phyloP scores from a whole-genome alignment of 495 filamentous ascomycete species.

The Chaetomium cochliodes region DNA sequence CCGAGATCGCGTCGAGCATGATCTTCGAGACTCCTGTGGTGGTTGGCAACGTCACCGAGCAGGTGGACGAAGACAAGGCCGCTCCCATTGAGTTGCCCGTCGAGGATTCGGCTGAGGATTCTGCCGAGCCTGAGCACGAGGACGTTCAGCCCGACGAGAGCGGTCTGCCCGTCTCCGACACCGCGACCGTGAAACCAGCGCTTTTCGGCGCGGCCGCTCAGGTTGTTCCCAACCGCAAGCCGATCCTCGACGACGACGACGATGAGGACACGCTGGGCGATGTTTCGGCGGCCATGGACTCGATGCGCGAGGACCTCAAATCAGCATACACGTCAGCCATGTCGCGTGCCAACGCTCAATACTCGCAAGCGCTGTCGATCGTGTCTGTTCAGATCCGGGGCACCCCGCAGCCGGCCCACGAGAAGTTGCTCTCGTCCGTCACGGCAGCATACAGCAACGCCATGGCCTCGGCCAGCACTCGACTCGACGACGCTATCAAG shows the following conservation, averaged over 20 bases:
- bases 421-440: constrained; percentile 63
- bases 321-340: constrained; percentile 62
- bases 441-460: constrained; percentile 68
- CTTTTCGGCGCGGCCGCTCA: constrained; percentile 48
- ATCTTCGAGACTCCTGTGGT: constrained; percentile 31
- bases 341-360: constrained; percentile 59
- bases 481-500: constrained; percentile 50
- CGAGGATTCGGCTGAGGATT: constrained; percentile 6
- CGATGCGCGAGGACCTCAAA: constrained; percentile 50
- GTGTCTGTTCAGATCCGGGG: constrained; percentile 66
- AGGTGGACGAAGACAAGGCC: constrained; percentile 20
- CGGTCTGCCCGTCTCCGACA: constrained; percentile 11
- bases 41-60: constrained; percentile 30
- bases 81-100: neutral
- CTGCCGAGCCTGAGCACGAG: neutral
- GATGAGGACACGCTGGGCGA: constrained; percentile 42
- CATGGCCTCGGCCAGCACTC: constrained; percentile 58
- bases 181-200: constrained; percentile 40
- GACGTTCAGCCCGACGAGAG: constrained; percentile 1
- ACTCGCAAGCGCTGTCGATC: constrained; percentile 63
- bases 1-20: constrained; percentile 27
- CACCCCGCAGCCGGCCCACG: constrained; percentile 60
- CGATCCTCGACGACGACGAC: constrained; percentile 39
- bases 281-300: constrained; percentile 63
- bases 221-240: constrained; percentile 41